Evolutionary conservation across 306 rosid species (phyloP).

Genomic region (Corylus avellana): DNA sequence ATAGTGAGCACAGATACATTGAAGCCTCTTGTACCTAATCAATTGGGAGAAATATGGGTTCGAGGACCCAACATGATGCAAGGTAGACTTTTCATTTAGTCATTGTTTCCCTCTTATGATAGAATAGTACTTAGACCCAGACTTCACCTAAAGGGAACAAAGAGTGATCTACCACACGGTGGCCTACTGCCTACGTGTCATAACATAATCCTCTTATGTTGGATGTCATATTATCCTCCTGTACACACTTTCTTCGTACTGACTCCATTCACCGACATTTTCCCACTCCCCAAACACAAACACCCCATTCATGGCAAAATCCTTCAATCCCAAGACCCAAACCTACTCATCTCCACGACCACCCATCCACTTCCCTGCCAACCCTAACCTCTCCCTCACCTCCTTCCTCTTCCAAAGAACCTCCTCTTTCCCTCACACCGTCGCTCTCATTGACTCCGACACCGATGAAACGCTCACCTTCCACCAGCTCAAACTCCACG

Average conservation of each 20-base stretch:
- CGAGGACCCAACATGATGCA: constrained; percentile 47
- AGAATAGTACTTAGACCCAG: no score
- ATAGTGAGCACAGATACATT: constrained; percentile 32
- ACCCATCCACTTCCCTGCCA: constrained; percentile 37
- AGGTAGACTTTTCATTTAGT: constrained; percentile 20
- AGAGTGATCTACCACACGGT: no score
- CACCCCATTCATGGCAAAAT: neutral
- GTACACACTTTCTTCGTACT: no score
- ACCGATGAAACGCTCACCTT: constrained; percentile 40
- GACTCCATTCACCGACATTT: neutral
- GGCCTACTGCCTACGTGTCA: no score
- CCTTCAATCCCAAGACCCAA: constrained; percentile 5
- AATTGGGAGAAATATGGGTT: constrained; percentile 45
- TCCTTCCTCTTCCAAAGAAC: constrained; percentile 51
- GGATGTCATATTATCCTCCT: no score
- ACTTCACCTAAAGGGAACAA: no score
- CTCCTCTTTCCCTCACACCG: constrained; percentile 21
- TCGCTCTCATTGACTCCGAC: constrained; percentile 39
- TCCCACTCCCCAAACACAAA: neutral
- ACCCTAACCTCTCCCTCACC: constrained; percentile 45
- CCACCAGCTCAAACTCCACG: constrained; percentile 36
- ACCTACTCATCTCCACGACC: constrained; percentile 38
- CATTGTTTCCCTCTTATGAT: no score
- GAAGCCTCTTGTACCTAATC: constrained; percentile 43
- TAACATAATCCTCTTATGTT: no score